Evolutionary conservation across 2,329 filamentous ascomycete genomes (phyloP).

Genomic region (Sphaerulina musiva): DNA sequence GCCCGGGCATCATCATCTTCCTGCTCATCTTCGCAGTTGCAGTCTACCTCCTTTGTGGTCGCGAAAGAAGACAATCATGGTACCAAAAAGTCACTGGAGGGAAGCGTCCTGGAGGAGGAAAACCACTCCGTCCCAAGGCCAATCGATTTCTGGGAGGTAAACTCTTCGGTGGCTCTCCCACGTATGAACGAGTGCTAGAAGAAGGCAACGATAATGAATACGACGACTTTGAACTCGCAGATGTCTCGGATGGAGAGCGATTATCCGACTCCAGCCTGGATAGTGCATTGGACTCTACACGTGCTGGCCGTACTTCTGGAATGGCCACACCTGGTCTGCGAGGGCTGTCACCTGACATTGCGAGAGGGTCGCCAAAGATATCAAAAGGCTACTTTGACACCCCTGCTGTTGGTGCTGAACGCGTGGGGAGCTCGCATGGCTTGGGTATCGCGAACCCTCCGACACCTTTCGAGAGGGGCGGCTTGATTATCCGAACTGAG

Average conservation of each 20-base stretch:
- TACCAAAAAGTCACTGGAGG: conserved; percentile 49
- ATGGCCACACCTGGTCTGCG: conserved; percentile 54
- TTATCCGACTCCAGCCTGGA: conserved; percentile 16
- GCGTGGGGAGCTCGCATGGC: conserved; percentile 23
- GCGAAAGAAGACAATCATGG: conserved; percentile 60
- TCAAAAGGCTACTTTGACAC: conserved; percentile 43
- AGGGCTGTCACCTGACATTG: conserved; percentile 29
- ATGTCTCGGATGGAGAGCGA: conserved; percentile 51
- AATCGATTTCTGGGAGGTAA: conserved; percentile 40
- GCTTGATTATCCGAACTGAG: conserved; percentile 74
- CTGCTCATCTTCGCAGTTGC: conserved; percentile 64
- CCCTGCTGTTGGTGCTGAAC: conserved; percentile 19
- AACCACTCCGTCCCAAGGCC: conserved; percentile 1
- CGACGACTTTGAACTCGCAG: conserved; percentile 71
- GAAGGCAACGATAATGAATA: conserved; percentile 65
- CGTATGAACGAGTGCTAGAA: conserved; percentile 80
- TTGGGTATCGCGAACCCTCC: conserved; percentile 20
- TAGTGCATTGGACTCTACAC: conserved; percentile 38
- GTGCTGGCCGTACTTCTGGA: conserved; percentile 55
- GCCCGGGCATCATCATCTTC: conserved; percentile 71
- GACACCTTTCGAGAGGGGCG: conserved; percentile 55
- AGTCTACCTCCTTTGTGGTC: conserved; percentile 68
- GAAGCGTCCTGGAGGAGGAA: conserved; percentile 36
- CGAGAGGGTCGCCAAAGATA: conserved; percentile 24
- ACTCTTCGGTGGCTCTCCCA: conserved; percentile 53